Conservation (phyloP, 1,139 yeast genomes). For the Lodderomyces jiufengensis region DNA sequence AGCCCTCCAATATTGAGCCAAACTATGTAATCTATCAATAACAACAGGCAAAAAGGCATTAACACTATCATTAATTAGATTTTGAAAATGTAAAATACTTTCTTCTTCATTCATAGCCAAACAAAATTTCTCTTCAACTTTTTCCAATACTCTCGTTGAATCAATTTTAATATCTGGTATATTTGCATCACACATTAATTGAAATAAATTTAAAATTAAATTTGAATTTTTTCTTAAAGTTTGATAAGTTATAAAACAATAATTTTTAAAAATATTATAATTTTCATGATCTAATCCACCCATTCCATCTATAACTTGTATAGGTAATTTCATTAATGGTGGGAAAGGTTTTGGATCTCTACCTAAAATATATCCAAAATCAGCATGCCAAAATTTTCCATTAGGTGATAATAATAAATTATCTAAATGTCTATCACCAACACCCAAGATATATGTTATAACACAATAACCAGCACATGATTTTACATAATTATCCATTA, state of each 20-base stretch:
- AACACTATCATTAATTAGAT: conserved; percentile 88
- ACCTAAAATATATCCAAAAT: conserved; percentile 94
- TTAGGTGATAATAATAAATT: conserved; percentile 70
- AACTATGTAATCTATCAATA: conserved; percentile 87
- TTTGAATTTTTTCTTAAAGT: conserved; percentile 87
- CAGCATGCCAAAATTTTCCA: conserved; percentile 94
- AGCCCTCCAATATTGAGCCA: conserved; percentile 97
- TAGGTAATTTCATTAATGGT: conserved; percentile 95
- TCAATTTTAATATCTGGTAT: conserved; percentile 83
- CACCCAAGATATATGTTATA: conserved; percentile 88
- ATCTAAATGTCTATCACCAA: conserved; percentile 95
- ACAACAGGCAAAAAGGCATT: conserved; percentile 92
- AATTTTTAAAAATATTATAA: conserved; percentile 81
- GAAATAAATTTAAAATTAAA: conserved; percentile 83
- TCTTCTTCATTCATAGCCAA: conserved; percentile 92
- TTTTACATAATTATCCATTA: conserved; percentile 91
- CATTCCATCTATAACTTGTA: conserved; percentile 96
- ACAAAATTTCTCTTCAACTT: conserved; percentile 92
- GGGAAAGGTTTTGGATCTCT: conserved; percentile 98
- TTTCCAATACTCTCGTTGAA: conserved; percentile 73
- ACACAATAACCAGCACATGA: conserved; percentile 99
- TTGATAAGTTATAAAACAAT: conserved; percentile 92
- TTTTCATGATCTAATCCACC: conserved; percentile 88
- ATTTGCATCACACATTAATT: conserved; percentile 89
- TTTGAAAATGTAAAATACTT: conserved; percentile 91